Conservation (phyloP, 495 filamentous ascomycete species). For the Cercophora newfieldiana region DNA sequence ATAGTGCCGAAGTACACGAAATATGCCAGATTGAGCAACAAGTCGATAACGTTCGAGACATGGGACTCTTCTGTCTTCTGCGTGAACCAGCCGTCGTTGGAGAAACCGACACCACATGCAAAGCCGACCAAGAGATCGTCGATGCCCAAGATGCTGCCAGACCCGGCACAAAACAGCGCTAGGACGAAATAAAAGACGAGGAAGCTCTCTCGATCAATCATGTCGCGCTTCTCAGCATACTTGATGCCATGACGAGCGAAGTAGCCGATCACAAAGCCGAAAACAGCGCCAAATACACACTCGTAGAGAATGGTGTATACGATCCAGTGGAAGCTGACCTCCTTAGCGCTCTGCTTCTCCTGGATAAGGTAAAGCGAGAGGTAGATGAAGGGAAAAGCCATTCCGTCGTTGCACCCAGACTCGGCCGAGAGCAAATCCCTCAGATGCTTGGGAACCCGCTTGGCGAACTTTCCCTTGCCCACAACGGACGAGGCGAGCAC, state of each 20-base stretch:
- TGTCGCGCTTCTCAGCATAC: slow-evolving; percentile 75
- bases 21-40: slow-evolving; percentile 94
- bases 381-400: slow-evolving; percentile 99
- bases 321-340: slow-evolving; percentile 85
- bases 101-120: slow-evolving; percentile 92
- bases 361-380: slow-evolving; percentile 83
- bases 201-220: slow-evolving; percentile 96
- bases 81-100: slow-evolving; percentile 98
- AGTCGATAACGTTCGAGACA: slow-evolving; percentile 98
- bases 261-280: slow-evolving; percentile 86
- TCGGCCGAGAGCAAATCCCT: slow-evolving; percentile 94
- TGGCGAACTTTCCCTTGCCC: slow-evolving; percentile 98
- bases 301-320: slow-evolving; percentile 91
- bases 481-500: slow-evolving; percentile 97
- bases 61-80: slow-evolving; percentile 98
- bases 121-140: slow-evolving; percentile 98
- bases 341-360: slow-evolving; percentile 64
- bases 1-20: slow-evolving; percentile 98
- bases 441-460: slow-evolving; percentile 94
- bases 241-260: slow-evolving; percentile 87
- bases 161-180: slow-evolving; percentile 94
- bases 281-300: slow-evolving; percentile 90
- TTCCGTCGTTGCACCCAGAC: slow-evolving; percentile 98
- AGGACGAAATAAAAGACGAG: slow-evolving; percentile 98
- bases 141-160: slow-evolving; percentile 86